Conservation (phyloP, 371 early-diverging fungal species). For the Gilbertella persicaria region DNA sequence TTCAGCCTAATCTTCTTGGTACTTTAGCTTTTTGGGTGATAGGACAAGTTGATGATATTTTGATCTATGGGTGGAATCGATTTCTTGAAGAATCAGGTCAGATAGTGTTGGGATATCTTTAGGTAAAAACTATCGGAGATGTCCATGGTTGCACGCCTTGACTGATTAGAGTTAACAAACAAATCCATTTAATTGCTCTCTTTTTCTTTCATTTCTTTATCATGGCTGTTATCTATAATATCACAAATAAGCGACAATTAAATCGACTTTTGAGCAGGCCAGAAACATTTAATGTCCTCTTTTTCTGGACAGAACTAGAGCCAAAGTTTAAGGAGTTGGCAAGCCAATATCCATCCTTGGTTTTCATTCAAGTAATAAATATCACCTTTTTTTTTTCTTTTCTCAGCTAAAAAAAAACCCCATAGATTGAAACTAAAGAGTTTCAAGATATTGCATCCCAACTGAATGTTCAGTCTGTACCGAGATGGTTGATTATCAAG, state of each 20-base stretch:
- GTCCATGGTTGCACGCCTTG: no score
- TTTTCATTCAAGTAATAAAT: not conserved
- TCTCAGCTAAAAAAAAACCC: not conserved
- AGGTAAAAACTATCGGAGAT: no score
- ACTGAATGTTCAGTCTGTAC: not conserved
- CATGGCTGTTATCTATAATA: slow-evolving; percentile 29
- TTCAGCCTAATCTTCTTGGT: no score
- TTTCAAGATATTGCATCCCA: slow-evolving; percentile 54
- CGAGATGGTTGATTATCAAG: slow-evolving; percentile 1
- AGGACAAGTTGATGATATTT: no score
- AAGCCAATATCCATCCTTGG: slow-evolving; percentile 22
- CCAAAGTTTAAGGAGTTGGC: slow-evolving; percentile 83
- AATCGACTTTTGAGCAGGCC: slow-evolving; percentile 14
- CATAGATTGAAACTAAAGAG: slow-evolving; percentile 3
- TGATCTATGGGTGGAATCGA: no score
- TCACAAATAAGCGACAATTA: slow-evolving; percentile 34
- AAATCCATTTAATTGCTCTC: no score
- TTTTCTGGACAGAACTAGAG: slow-evolving; percentile 87
- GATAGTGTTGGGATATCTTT: no score
- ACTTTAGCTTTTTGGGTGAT: no score
- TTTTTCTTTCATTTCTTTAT: not conserved
- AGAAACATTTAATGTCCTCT: slow-evolving; percentile 51
- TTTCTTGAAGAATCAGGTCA: no score
- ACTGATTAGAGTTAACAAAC: no score
- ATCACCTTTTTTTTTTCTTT: no score